Evolutionary conservation across 2,329 filamentous ascomycete species (phyloP).

Genomic region (Trichoderma sp.): DNA sequence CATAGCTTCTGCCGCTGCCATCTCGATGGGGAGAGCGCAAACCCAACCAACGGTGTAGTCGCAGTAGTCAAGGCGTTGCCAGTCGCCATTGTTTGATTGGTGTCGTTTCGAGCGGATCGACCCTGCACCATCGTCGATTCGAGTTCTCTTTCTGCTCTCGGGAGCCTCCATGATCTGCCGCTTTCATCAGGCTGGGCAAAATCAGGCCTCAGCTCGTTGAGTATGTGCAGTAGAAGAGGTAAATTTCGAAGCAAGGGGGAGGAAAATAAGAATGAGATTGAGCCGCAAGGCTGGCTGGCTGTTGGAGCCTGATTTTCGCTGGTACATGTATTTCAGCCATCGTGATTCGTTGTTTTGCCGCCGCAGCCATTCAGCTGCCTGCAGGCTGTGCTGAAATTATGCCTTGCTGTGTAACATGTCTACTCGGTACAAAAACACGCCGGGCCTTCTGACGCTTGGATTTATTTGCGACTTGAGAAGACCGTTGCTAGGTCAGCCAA

Average conservation of each 20-base stretch:
- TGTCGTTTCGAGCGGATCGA: neutral
- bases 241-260: neutral
- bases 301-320: neutral
- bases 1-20: neutral
- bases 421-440: neutral
- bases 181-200: neutral
- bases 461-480: neutral
- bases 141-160: neutral
- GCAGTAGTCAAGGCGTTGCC: neutral
- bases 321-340: neutral
- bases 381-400: neutral
- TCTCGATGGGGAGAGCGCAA: neutral
- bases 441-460: neutral
- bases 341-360: no score
- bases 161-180: neutral
- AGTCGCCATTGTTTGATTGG: neutral
- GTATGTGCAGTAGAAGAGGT: neutral
- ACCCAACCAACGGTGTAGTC: neutral
- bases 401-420: neutral
- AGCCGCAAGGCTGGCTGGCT: neutral
- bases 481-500: neutral
- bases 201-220: neutral
- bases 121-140: neutral
- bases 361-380: neutral
- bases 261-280: neutral